phyloP scores from a whole-genome alignment of 2,329 filamentous ascomycete genomes.

The Alternaria viburni region DNA sequence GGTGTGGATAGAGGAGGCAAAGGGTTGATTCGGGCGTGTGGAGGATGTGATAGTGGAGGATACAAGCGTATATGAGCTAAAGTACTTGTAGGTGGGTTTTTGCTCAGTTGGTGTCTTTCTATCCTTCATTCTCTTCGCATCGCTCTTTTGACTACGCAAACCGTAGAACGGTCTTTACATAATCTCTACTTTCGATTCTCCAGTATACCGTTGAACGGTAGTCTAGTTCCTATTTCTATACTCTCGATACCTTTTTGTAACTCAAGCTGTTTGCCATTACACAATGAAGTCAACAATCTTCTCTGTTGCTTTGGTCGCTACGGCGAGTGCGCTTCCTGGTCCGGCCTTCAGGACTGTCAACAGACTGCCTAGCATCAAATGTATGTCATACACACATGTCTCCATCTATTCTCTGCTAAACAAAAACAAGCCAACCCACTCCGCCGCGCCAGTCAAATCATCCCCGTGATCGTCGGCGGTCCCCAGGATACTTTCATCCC shows the following conservation, averaged over 20 bases:
- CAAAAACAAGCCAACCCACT: constrained; percentile 22
- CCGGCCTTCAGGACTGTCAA: constrained; percentile 4
- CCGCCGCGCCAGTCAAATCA: constrained; percentile 30
- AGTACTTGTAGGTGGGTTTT: background rate
- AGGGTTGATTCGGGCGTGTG: background rate
- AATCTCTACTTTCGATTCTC: constrained; percentile 19
- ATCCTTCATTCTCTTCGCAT: constrained; percentile 16
- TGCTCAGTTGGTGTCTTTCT: background rate
- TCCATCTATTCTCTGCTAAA: background rate
- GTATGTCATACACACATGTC: background rate
- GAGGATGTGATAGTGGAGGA: background rate
- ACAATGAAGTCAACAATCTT: constrained; percentile 25
- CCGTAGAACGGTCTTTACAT: constrained; percentile 35
- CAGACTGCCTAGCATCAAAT: constrained; percentile 7
- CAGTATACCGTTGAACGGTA: constrained; percentile 32
- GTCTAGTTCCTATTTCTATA: constrained; percentile 1
- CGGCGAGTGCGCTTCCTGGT: constrained; percentile 23
- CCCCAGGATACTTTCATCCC: constrained; percentile 39
- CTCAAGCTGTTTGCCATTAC: background rate
- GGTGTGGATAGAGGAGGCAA: constrained; percentile 7
- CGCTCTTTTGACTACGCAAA: constrained; percentile 22
- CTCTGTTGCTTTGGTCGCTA: constrained; percentile 16
- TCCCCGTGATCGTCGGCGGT: constrained; percentile 41
- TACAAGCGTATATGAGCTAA: background rate
- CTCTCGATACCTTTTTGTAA: constrained; percentile 1